These are phyloP conservation scores for Ajuga chamaepitys DNA, from an alignment of 257 asterid species.

Conservation along the genomic window DNA sequence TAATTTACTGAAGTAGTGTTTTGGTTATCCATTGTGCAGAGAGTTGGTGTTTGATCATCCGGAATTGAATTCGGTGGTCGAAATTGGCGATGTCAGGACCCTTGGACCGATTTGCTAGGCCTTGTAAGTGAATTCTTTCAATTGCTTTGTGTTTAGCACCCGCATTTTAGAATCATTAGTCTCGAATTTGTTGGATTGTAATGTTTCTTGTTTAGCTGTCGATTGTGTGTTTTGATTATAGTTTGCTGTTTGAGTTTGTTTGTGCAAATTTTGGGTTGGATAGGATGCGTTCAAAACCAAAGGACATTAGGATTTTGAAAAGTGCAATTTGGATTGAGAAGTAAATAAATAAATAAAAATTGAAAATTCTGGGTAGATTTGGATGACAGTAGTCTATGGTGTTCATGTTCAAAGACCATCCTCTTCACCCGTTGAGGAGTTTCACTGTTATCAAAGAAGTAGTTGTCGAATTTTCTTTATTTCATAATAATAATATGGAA, in stretches of 20 bases:
- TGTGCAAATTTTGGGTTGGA: neutral
- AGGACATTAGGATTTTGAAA: neutral
- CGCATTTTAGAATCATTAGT: conserved; percentile 14
- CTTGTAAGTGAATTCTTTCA: conserved; percentile 45
- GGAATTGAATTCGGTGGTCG: conserved; percentile 12
- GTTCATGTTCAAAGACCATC: neutral
- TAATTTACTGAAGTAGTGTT: neutral
- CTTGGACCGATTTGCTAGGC: conserved; percentile 83
- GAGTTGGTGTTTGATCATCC: conserved; percentile 15
- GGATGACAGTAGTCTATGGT: neutral
- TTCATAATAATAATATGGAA: neutral
- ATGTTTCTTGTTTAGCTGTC: neutral
- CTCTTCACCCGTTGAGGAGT: neutral
- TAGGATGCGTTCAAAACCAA: neutral
- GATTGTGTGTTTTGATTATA: neutral
- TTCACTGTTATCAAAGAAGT: neutral
- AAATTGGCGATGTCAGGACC: conserved; percentile 74
- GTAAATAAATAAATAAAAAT: no score
- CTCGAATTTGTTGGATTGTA: neutral
- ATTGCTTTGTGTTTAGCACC: neutral
- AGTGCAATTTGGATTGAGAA: neutral
- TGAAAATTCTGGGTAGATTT: neutral
- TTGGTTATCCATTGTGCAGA: neutral
- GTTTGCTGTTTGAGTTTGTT: neutral
- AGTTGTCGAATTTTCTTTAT: neutral